phyloP scores from a whole-genome alignment of 371 early-diverging fungal genomes.

The Syncephalastrum monosporum region DNA sequence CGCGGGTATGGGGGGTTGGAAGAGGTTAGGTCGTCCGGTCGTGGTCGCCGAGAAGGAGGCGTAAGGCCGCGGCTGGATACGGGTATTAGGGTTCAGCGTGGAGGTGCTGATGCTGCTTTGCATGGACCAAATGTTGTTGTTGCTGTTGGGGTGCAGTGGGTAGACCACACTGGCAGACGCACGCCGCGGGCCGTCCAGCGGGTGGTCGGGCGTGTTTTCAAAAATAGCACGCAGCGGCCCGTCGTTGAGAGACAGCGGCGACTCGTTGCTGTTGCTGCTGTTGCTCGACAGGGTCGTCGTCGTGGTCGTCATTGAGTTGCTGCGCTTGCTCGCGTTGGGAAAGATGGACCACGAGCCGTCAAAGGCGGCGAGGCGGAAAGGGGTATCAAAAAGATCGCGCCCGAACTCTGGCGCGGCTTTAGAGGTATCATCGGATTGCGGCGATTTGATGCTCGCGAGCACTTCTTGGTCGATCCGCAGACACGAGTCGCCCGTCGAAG shows the following conservation, averaged over 20 bases:
- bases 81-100: background rate
- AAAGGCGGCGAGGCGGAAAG: constrained; percentile 10
- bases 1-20: too few relatives aligned
- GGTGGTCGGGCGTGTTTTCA: constrained; percentile 17
- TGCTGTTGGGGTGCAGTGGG: constrained; percentile 2
- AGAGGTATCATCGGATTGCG: constrained; percentile 5
- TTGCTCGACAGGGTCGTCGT: too few relatives aligned
- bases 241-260: constrained; percentile 12
- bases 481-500: constrained; percentile 10
- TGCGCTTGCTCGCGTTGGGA: constrained; percentile 2
- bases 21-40: too few relatives aligned
- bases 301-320: too few relatives aligned
- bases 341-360: constrained; percentile 15
- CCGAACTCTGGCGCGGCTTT: background rate
- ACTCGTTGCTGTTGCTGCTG: constrained; percentile 6
- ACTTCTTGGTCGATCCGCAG: constrained; percentile 13
- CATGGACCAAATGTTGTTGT: constrained; percentile 16
- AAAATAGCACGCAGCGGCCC: constrained; percentile 20
- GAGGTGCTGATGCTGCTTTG: constrained; percentile 13
- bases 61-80: constrained; percentile 10
- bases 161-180: constrained; percentile 8
- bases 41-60: constrained; percentile 17
- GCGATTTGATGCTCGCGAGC: constrained; percentile 9
- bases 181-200: constrained; percentile 9
- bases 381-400: constrained; percentile 6